phyloP scores from a whole-genome alignment of 2,329 filamentous ascomycete species.

The Aspergillus ruber region DNA sequence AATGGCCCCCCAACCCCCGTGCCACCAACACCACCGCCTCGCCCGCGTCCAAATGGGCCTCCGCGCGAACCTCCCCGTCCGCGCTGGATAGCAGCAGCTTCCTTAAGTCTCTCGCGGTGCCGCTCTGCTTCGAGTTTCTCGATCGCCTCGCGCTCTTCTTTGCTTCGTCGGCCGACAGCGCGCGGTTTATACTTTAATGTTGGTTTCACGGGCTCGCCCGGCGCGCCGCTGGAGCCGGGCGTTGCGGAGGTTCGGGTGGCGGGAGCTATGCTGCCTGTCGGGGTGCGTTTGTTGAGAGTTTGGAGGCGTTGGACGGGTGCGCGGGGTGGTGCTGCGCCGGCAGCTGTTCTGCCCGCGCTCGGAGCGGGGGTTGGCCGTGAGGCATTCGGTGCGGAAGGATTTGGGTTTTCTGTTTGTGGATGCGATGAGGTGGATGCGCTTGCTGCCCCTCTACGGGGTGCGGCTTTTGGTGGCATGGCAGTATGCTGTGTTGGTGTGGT shows the following conservation, averaged over 20 bases:
- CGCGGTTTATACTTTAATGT: conserved; percentile 40
- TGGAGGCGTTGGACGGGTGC: conserved; percentile 38
- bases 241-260: conserved; percentile 15
- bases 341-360: conserved; percentile 4
- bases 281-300: conserved; percentile 34
- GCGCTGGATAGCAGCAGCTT: conserved; percentile 34
- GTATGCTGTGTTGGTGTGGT: conserved; percentile 12
- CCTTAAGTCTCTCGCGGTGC: conserved; percentile 31
- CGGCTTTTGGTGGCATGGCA: conserved; percentile 30
- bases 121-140: conserved; percentile 38
- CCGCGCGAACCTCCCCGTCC: conserved; percentile 24
- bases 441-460: conserved; percentile 18
- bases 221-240: conserved; percentile 7
- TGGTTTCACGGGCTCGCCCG: conserved; percentile 29
- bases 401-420: conserved; percentile 1
- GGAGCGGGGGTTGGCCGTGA: conserved; percentile 10
- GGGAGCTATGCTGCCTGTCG: conserved; percentile 31
- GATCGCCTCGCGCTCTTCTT: conserved; percentile 40
- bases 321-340: conserved; percentile 11
- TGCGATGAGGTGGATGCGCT: conserved; percentile 10
- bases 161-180: conserved; percentile 35
- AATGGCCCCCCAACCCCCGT: conserved; percentile 22
- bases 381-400: conserved; percentile 1
- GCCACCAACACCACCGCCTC: conserved; percentile 17
- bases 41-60: conserved; percentile 23